Conservation (phyloP, 2,329 filamentous ascomycete species). For the Cyphellophora europaea region DNA sequence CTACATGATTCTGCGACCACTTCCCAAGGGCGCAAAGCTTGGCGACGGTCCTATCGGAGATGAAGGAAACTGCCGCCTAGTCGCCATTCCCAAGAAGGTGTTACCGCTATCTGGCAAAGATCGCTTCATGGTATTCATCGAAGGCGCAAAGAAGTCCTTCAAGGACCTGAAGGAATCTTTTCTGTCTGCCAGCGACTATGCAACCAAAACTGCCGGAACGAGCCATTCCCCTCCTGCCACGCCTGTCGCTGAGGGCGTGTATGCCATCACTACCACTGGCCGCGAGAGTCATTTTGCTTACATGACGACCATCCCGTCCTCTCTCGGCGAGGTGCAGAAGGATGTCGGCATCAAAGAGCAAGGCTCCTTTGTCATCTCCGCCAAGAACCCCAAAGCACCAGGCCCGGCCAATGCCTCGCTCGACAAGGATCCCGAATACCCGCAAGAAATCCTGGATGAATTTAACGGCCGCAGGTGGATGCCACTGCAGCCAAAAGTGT, state of each 20-base stretch:
- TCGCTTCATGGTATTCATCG: conserved; percentile 72
- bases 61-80: conserved; percentile 56
- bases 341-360: conserved; percentile 62
- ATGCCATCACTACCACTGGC: conserved; percentile 65
- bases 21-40: conserved; percentile 60
- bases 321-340: conserved; percentile 62
- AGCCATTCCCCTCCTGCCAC: conserved; percentile 60
- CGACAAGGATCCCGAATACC: conserved; percentile 58
- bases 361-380: conserved; percentile 69
- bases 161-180: conserved; percentile 65
- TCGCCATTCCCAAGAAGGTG: conserved; percentile 76
- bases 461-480: conserved; percentile 68
- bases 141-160: conserved; percentile 59
- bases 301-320: conserved; percentile 62
- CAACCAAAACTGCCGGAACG: conserved; percentile 65
- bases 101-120: conserved; percentile 62
- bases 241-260: conserved; percentile 76
- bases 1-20: conserved; percentile 69
- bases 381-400: conserved; percentile 67
- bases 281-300: conserved; percentile 71
- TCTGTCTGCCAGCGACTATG: conserved; percentile 56
- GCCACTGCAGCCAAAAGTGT: conserved; percentile 60
- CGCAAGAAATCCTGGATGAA: conserved; percentile 61
- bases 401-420: conserved; percentile 56
- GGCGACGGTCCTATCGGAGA: conserved; percentile 46